Percentiles rank a stretch among this genome's conserved stretches.
Evolutionary conservation across 768 basidiomycete genomes (phyloP).

Genomic region (Podaxis pistillaris): DNA sequence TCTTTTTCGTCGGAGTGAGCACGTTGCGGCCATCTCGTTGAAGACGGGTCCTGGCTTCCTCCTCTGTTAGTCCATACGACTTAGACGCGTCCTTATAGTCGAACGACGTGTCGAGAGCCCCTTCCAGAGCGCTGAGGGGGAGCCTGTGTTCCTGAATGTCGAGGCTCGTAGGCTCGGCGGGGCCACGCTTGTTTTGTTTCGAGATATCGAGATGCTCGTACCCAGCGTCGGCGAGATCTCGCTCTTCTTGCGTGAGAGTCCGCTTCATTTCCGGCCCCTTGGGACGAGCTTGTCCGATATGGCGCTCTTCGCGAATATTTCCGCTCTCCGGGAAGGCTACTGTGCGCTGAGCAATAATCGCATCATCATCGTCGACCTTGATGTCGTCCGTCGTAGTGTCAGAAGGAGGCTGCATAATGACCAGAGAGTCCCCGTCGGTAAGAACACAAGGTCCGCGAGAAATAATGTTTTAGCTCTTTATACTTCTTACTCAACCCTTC

Average conservation of each 20-base stretch:
- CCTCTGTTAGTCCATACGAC: constrained; percentile 49
- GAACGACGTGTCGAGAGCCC: constrained; percentile 46
- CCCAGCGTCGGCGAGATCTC: constrained; percentile 64
- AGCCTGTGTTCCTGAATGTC: constrained; percentile 60
- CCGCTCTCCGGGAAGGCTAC: constrained; percentile 50
- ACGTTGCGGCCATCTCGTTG: constrained; percentile 57
- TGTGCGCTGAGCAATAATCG: constrained; percentile 36
- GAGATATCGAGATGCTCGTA: constrained; percentile 58
- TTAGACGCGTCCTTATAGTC: constrained; percentile 49
- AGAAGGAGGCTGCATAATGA: constrained; percentile 3
- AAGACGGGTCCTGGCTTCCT: constrained; percentile 55
- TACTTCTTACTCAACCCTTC: not conserved
- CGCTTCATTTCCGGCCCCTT: constrained; percentile 60
- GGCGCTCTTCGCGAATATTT: constrained; percentile 38
- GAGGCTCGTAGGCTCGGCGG: constrained; percentile 32
- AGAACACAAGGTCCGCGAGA: not conserved
- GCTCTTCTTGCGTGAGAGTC: constrained; percentile 65
- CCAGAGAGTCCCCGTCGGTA: not conserved
- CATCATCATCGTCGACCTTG: constrained; percentile 25
- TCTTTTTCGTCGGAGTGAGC: constrained; percentile 66
- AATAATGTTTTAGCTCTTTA: constrained; percentile 1
- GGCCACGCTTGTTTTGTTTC: constrained; percentile 22
- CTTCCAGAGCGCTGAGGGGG: constrained; percentile 37
- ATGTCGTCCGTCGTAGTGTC: constrained; percentile 20
- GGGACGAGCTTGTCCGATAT: constrained; percentile 33